These are phyloP conservation scores for Silybum marianum DNA, from an alignment of 129 eudicot species.

Conservation along the genomic window DNA sequence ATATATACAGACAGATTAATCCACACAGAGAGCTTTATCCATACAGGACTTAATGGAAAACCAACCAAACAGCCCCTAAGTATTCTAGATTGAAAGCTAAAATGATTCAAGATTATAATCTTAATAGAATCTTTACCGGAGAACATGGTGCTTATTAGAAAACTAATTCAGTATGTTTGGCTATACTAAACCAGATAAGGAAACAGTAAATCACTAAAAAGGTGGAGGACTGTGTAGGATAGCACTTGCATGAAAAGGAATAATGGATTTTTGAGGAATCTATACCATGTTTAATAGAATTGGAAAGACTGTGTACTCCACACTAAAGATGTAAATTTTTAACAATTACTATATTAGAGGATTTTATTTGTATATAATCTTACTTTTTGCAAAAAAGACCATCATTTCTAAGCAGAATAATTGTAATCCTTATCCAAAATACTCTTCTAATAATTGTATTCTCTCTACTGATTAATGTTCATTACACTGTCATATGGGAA, in stretches of 20 bases:
- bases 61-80: no score
- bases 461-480: not conserved
- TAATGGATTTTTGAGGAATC: slow-evolving; percentile 28
- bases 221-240: slow-evolving; percentile 40
- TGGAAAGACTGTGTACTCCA: slow-evolving; percentile 28
- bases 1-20: no score
- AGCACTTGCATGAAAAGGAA: slow-evolving; percentile 23
- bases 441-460: not conserved
- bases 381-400: no score
- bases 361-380: not conserved
- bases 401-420: no score
- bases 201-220: slow-evolving; percentile 21
- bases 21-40: no score
- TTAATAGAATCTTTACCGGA: not conserved
- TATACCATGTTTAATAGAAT: slow-evolving; percentile 18
- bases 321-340: slow-evolving; percentile 18
- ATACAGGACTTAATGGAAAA: no score
- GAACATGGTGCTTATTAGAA: slow-evolving; percentile 15
- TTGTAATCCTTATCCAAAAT: no score
- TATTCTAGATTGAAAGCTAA: not conserved
- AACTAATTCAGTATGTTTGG: slow-evolving; percentile 10
- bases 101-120: slow-evolving; percentile 19
- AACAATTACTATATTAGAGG: slow-evolving; percentile 8
- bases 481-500: not conserved
- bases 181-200: slow-evolving; percentile 21